Conservation (phyloP, 1,139 yeast genomes). For the Martiniozyma asiatica region DNA sequence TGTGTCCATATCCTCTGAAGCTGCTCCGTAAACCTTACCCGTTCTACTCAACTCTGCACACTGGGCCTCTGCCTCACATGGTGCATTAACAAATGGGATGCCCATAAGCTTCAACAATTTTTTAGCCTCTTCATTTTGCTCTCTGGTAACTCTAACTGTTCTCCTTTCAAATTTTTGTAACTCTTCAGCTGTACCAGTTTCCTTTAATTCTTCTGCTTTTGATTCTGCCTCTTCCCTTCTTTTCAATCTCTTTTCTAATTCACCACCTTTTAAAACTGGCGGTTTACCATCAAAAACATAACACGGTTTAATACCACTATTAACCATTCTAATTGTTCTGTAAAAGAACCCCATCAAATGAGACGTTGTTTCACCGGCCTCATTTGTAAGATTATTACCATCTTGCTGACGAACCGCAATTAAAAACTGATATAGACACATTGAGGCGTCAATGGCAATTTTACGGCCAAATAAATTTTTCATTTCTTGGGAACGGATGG, state of each 20-base stretch:
- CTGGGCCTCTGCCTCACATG: constrained; percentile 98
- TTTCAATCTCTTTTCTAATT: constrained; percentile 71
- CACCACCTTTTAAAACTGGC: constrained; percentile 86
- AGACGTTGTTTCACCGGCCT: constrained; percentile 86
- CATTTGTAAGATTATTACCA: constrained; percentile 86
- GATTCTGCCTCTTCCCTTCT: constrained; percentile 77
- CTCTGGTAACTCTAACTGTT: constrained; percentile 75
- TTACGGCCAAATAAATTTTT: constrained; percentile 84
- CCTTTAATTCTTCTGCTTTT: constrained; percentile 60
- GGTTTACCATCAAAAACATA: constrained; percentile 95
- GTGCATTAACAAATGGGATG: constrained; percentile 84
- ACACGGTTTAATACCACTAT: constrained; percentile 86
- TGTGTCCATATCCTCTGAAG: constrained; percentile 98
- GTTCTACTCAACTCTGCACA: constrained; percentile 86
- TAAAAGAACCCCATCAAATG: constrained; percentile 95
- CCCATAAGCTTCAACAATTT: constrained; percentile 78
- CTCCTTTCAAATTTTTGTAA: constrained; percentile 71
- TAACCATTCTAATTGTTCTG: constrained; percentile 79
- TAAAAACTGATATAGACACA: constrained; percentile 88
- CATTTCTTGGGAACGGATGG: constrained; percentile 69
- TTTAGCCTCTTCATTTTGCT: constrained; percentile 92
- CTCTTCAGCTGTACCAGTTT: constrained; percentile 71
- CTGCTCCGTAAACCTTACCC: constrained; percentile 92
- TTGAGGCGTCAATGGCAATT: constrained; percentile 78
- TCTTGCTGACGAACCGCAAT: constrained; percentile 95